Evolutionary conservation across 768 basidiomycete genomes (phyloP), one percentile per base, ranked within the genome.

Genomic region (Psilocybe subaeruginosa): DNA sequence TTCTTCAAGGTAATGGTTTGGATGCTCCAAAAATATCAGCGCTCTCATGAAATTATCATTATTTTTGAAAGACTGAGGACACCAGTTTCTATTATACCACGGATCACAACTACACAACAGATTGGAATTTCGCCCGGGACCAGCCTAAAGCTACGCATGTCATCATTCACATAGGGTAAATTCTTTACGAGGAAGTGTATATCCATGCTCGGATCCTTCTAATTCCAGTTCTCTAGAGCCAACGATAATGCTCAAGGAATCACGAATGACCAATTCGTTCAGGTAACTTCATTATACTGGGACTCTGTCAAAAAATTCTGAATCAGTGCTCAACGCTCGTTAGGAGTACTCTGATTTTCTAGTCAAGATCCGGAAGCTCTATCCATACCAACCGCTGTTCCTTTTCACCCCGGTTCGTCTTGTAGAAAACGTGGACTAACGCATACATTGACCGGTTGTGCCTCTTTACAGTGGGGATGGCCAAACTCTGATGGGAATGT

Each of bases 101-200:
- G 16, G 82, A 85, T 64, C 85, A 86, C 71, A 86, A 86, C 68
- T 85, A 75, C 70, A 86, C 83, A 7, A 86, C 85, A 1, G 80
- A 81, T 1, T 86, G 85, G 84, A 66, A 85, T 64, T 86, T 87
- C 66, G 61, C 68, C 1, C 72, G 77, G 2, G 84, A 87, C 60
- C 63, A 69, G 3, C 82, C 82, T 8, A 60, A 72, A 0, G 70
- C 83, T 5, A 83, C 84, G 5, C 82, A 85, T 62, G 66, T 85
- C 56, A 77, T 86, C 3, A 80, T 85, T 17, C 82, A 85, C 64
- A 83, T 86, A 53, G 82, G 85, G 79, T 82, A 62, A 23, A 75
- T 64, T 11, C 8, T 11, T 37, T 14, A 52, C 19, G 12, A 17
- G 9, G 5, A 23, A 29, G 23, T 23, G 23, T 23, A 23, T 23